Evolutionary conservation across 805 yeast genomes (phyloP).

Genomic region (Myxozyma lipomycoides): DNA sequence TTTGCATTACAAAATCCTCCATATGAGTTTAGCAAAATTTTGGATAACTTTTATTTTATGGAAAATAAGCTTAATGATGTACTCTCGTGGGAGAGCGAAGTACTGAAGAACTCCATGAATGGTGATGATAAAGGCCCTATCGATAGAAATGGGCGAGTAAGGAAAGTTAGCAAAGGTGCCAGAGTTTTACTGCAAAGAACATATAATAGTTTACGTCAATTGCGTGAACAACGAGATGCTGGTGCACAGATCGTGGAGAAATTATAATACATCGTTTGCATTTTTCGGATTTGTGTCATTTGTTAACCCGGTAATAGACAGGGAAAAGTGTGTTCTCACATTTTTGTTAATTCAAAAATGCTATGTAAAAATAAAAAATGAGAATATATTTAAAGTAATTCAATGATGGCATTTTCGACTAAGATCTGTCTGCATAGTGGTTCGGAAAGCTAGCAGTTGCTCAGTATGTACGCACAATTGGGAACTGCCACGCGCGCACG

Average conservation of each 20-base stretch:
- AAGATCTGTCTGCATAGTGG: too few relatives aligned
- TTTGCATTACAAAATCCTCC: conserved; percentile 15
- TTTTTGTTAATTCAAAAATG: too few relatives aligned
- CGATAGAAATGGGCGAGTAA: neutral
- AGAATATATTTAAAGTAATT: too few relatives aligned
- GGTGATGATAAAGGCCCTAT: neutral
- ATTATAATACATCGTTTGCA: too few relatives aligned
- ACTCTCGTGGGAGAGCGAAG: conserved; percentile 21
- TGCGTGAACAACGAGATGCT: neutral
- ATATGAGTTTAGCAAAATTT: conserved; percentile 15
- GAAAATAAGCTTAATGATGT: conserved; percentile 3
- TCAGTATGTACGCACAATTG: too few relatives aligned
- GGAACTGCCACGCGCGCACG: too few relatives aligned
- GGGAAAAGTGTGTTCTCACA: too few relatives aligned
- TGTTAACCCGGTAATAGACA: too few relatives aligned
- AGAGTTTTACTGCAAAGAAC: conserved; percentile 11
- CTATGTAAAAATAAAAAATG: too few relatives aligned
- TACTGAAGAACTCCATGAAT: conserved; percentile 6
- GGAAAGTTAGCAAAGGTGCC: conserved; percentile 22
- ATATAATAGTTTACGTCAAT: conserved; percentile 6
- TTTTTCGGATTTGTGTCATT: neutral
- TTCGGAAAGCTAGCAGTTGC: too few relatives aligned
- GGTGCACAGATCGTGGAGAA: neutral
- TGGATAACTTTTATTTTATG: conserved; percentile 10
- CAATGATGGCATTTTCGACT: too few relatives aligned